Evolutionary conservation across 2,329 filamentous ascomycete species (phyloP).

Genomic region (Stachybotrys elegans): DNA sequence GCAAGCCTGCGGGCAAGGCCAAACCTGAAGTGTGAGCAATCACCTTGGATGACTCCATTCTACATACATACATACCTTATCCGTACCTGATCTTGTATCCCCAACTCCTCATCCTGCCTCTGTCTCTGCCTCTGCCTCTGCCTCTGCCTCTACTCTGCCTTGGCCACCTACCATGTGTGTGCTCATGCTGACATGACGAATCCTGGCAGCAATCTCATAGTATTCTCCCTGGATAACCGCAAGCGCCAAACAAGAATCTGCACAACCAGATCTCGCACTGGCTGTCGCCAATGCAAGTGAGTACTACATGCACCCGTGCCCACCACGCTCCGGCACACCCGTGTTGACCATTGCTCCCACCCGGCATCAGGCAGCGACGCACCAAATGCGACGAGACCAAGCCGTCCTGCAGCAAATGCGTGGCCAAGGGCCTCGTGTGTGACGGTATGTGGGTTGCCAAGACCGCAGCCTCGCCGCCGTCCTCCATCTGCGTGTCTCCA

Average conservation of each 20-base stretch:
- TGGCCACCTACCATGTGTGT: too few relatives aligned
- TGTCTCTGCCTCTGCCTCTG: too few relatives aligned
- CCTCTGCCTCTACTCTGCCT: too few relatives aligned
- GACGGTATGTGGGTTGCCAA: slow-evolving; percentile 7
- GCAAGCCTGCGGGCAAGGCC: too few relatives aligned
- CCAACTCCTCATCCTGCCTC: too few relatives aligned
- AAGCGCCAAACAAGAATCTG: neutral
- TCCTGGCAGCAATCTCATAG: too few relatives aligned
- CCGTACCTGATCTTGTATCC: too few relatives aligned
- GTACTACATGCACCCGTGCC: neutral
- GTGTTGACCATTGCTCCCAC: neutral
- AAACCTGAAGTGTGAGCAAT: too few relatives aligned
- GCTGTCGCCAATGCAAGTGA: neutral
- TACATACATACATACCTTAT: too few relatives aligned
- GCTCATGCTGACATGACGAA: too few relatives aligned
- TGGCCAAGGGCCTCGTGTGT: slow-evolving; percentile 9
- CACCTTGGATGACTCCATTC: too few relatives aligned
- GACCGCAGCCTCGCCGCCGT: neutral
- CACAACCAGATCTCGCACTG: neutral
- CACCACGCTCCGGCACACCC: neutral
- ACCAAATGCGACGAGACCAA: slow-evolving; percentile 17
- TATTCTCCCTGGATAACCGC: neutral
- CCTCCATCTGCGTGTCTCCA: slow-evolving; percentile 12
- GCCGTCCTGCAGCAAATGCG: slow-evolving; percentile 13
- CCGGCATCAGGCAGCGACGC: slow-evolving; percentile 10